Percentiles rank a stretch among this genome's conserved stretches.
Evolutionary conservation across 257 asterid genomes (phyloP).

Genomic region (Solanum arcanum): DNA sequence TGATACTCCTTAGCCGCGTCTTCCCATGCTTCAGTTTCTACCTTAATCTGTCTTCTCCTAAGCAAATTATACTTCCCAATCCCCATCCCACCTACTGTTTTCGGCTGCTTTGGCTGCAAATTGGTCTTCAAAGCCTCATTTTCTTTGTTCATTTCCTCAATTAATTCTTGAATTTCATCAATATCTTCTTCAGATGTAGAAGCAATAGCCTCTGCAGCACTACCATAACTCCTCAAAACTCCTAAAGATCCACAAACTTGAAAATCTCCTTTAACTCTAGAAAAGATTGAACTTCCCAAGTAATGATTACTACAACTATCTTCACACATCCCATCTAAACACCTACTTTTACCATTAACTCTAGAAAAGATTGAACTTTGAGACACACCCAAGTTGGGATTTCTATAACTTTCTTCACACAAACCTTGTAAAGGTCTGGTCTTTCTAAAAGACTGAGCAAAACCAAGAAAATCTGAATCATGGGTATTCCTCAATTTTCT

Average conservation of each 20-base stretch:
- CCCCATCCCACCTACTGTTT: slow-evolving; percentile 52
- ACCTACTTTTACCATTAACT: background rate
- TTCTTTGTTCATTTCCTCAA: slow-evolving; percentile 38
- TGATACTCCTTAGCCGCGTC: slow-evolving; percentile 82
- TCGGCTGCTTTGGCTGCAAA: slow-evolving; percentile 28
- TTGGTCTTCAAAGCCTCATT: slow-evolving; percentile 7
- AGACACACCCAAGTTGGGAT: slow-evolving; percentile 3
- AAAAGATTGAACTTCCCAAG: slow-evolving; percentile 11
- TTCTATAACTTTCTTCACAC: background rate
- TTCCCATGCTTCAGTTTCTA: slow-evolving; percentile 90
- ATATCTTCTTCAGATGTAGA: slow-evolving; percentile 87
- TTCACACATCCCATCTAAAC: background rate
- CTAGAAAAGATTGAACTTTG: slow-evolving; percentile 7
- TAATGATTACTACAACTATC: slow-evolving; percentile 2
- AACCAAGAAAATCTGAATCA: background rate
- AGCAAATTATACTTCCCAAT: slow-evolving; percentile 50
- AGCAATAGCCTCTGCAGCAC: slow-evolving; percentile 64
- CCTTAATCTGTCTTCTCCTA: slow-evolving; percentile 67
- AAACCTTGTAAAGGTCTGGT: background rate
- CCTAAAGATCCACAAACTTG: slow-evolving; percentile 15
- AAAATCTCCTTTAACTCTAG: background rate
- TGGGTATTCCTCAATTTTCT: slow-evolving; percentile 28
- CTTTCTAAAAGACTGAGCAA: background rate
- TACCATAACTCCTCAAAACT: slow-evolving; percentile 44
- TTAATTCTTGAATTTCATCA: slow-evolving; percentile 49